A percentile compares a stretch with the other conserved stretches of the same genome.
phyloP scores from a whole-genome alignment of 2,329 filamentous ascomycete species.

The Ophiocordyceps unilateralis region DNA sequence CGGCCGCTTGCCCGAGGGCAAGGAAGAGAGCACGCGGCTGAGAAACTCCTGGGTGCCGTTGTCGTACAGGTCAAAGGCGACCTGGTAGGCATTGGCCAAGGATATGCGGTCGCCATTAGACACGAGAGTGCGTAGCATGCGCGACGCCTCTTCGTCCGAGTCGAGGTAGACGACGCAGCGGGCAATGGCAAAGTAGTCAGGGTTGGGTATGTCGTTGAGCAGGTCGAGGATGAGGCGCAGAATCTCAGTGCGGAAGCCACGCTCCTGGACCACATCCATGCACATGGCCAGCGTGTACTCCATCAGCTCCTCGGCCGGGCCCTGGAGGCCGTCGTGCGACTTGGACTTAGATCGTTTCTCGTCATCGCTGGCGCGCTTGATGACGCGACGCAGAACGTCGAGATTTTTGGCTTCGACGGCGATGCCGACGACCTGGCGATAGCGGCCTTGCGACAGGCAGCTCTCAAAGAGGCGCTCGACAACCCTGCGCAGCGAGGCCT shows the following conservation, averaged over 20 bases:
- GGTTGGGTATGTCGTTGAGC: slow-evolving; percentile 79
- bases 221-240: slow-evolving; percentile 83
- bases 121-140: slow-evolving; percentile 68
- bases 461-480: slow-evolving; percentile 83
- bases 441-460: slow-evolving; percentile 72
- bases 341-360: slow-evolving; percentile 53
- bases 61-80: slow-evolving; percentile 95
- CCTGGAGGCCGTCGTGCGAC: slow-evolving; percentile 27
- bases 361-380: slow-evolving; percentile 75
- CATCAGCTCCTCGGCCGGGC: slow-evolving; percentile 78
- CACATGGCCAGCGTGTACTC: slow-evolving; percentile 92
- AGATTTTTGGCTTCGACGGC: slow-evolving; percentile 89
- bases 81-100: slow-evolving; percentile 81
- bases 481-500: slow-evolving; percentile 63
- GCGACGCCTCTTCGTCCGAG: slow-evolving; percentile 76
- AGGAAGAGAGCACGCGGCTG: slow-evolving; percentile 66
- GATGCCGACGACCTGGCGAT: slow-evolving; percentile 91
- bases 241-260: slow-evolving; percentile 68
- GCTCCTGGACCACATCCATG: slow-evolving; percentile 95
- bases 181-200: slow-evolving; percentile 95
- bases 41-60: slow-evolving; percentile 97
- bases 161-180: slow-evolving; percentile 95
- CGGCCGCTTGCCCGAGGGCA: slow-evolving; percentile 39
- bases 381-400: slow-evolving; percentile 70
- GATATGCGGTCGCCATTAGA: slow-evolving; percentile 62